Evolutionary conservation across 2,329 filamentous ascomycete species (phyloP), one percentile per base, ranked within the genome.

Genomic region (Mycogone perniciosa): DNA sequence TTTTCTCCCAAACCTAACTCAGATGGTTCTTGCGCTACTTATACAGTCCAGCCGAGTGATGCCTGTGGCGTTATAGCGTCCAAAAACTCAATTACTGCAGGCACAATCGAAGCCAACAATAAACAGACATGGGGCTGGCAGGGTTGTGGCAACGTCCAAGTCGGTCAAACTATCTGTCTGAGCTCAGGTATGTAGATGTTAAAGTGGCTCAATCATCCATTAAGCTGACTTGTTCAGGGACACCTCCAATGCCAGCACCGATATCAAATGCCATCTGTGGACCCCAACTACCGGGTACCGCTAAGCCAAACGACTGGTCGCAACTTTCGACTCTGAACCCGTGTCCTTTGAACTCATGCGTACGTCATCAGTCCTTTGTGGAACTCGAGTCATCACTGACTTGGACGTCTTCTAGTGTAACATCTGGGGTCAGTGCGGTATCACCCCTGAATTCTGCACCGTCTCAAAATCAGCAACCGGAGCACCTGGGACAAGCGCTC

Each of bases 341-440:
- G 1, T 67, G 65, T 29, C 62, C 59, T 2, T 52, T 66, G 1
- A 63, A 65, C 4, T 57, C 59, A 7, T 65, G 61, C 52, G 20
- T 20, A 3, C 20, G 20, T 20, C 20, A 20, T 20, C 20, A 20
- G 20, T 20, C 20, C 20, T 20, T 20, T 20, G 20, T 20, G 20
- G 3, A 3, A 20, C 3, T 20, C 20, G 20, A 3, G 20, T 20
- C 2, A 20, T 20, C 26, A 31, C 38, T 26, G 58, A 63, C 13
- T 41, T 76, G 4, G 54, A 62, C 0, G 56, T 61, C 7, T 58
- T 79, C 5, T 72, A 70, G 56, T 74, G 71, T 55, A 64, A 67
- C 9, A 59, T 63, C n/a, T 71, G 70, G 62, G 75, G 74, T 0
- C 64, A 72, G 44, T 78, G 75, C 27, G 75, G 74, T 5, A 65